Evolutionary conservation across 2,329 filamentous ascomycete genomes (phyloP).

Genomic region (Stachybotrys chlorohalonatus): DNA sequence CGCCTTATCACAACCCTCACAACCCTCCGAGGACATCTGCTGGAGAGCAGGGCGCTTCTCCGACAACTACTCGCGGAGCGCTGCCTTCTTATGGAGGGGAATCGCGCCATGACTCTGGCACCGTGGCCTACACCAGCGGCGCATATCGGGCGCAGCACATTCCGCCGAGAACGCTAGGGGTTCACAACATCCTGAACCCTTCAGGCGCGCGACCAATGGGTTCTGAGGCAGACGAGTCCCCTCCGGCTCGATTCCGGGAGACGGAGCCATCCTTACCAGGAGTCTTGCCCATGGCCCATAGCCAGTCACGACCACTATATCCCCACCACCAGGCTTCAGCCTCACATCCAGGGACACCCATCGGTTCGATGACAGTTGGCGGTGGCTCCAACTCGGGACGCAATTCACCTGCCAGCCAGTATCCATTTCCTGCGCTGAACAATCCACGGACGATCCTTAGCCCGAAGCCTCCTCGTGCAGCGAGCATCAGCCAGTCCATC

Average conservation of each 20-base stretch:
- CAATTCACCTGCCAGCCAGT: conserved; percentile 19
- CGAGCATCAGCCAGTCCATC: conserved; percentile 16
- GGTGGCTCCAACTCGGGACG: conserved; percentile 21
- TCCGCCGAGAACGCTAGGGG: conserved; percentile 19
- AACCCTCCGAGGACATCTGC: conserved; percentile 35
- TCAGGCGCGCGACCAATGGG: conserved; percentile 16
- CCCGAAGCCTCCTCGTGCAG: conserved; percentile 18
- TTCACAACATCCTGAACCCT: conserved; percentile 29
- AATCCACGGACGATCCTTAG: conserved; percentile 20
- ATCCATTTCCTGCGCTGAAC: conserved; percentile 19
- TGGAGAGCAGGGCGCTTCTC: conserved; percentile 20
- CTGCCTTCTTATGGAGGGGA: conserved; percentile 9
- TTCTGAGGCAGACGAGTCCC: conserved; percentile 7
- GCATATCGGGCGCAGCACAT: conserved; percentile 14
- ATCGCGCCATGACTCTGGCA: conserved; percentile 10
- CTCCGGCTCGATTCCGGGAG: conserved; percentile 10
- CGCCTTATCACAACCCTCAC: conserved; percentile 46
- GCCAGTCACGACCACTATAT: conserved; percentile 13
- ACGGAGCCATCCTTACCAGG: conserved; percentile 7
- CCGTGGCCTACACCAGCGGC: conserved; percentile 11
- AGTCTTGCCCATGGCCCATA: conserved; percentile 12
- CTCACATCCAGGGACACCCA: conserved; percentile 24
- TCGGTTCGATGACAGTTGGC: conserved; percentile 15
- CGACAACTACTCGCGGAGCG: conserved; percentile 12
- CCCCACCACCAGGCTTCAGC: conserved; percentile 17